Evolutionary conservation across 768 basidiomycete genomes (phyloP).

Genomic region (Dacryopinax primogenitus): DNA sequence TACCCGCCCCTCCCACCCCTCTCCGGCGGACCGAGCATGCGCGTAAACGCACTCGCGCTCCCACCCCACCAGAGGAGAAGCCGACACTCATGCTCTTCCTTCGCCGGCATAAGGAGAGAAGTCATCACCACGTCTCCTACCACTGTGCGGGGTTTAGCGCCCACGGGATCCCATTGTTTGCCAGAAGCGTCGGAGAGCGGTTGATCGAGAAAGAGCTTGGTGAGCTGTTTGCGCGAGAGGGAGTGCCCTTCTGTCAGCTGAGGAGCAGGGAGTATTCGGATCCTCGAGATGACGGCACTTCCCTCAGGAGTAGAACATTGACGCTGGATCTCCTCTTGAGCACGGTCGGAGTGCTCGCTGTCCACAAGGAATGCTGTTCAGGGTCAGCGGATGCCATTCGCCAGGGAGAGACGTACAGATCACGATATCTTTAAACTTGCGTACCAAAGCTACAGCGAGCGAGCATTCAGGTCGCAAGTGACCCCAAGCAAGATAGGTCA

Average conservation of each 20-base stretch:
- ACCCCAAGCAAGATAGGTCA: neutral
- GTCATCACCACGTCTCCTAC: neutral
- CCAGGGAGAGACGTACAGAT: neutral
- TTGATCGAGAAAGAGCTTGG: neutral
- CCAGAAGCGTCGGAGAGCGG: neutral
- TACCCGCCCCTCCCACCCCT: neutral
- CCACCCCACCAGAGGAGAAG: neutral
- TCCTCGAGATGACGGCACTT: neutral
- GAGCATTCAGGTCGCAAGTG: neutral
- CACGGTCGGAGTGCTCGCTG: neutral
- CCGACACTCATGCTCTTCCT: neutral
- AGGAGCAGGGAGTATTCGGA: neutral
- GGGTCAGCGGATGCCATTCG: neutral
- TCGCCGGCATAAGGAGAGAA: neutral
- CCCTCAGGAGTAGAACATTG: neutral
- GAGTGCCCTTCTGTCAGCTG: too few relatives aligned
- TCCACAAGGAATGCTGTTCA: neutral
- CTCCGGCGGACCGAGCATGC: neutral
- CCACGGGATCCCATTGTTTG: neutral
- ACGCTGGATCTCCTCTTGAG: neutral
- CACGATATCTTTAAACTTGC: neutral
- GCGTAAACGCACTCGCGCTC: neutral
- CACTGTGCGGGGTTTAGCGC: neutral
- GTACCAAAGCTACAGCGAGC: neutral
- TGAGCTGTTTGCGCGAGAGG: neutral